Percentiles rank a stretch among this genome's conserved stretches.
These are phyloP conservation scores for Solanum appendiculatum DNA, from an alignment of 257 asterid species.

Conservation along the genomic window DNA sequence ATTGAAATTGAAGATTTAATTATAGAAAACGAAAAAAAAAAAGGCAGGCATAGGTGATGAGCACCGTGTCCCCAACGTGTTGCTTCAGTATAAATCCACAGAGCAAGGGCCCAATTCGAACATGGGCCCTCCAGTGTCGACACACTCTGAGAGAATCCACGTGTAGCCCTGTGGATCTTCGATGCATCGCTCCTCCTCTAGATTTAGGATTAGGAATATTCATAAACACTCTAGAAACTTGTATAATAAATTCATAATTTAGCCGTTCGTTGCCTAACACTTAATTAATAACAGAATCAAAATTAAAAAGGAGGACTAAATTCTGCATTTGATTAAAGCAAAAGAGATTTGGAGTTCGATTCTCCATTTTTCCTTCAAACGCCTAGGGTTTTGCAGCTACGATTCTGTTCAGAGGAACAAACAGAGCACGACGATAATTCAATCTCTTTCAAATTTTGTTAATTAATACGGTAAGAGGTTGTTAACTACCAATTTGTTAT, in stretches of 20 bases:
- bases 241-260: neutral
- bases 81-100: neutral
- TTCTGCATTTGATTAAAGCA: neutral
- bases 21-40: neutral
- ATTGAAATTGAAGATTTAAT: neutral
- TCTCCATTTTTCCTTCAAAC: neutral
- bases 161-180: neutral
- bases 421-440: neutral
- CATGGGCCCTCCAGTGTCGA: neutral
- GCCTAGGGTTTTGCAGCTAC: neutral
- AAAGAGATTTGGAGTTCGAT: neutral
- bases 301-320: neutral
- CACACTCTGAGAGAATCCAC: neutral
- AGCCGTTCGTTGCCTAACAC: neutral
- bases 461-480: neutral
- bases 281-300: neutral
- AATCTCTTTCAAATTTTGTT: neutral
- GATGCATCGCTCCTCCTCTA: neutral
- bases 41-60: neutral
- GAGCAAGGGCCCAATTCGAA: neutral
- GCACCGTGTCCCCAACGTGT: neutral
- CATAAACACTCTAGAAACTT: neutral
- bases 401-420: neutral
- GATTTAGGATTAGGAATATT: neutral
- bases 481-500: neutral